Percentiles rank a stretch among this genome's conserved stretches.
Evolutionary conservation across 768 basidiomycete genomes (phyloP).

Genomic region (Pleurotus tuoliensis): DNA sequence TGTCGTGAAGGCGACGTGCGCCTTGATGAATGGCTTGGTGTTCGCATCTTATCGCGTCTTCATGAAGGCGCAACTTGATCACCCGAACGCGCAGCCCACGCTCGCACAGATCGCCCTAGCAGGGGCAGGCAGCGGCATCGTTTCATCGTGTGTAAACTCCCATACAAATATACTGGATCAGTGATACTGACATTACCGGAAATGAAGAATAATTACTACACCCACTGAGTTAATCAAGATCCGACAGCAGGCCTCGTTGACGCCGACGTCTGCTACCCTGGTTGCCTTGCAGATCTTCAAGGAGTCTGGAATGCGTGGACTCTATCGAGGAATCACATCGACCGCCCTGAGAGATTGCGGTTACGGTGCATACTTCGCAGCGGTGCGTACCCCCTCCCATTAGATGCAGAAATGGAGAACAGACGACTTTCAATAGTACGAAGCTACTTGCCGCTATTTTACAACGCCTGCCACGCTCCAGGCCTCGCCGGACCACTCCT

Average conservation of each 20-base stretch:
- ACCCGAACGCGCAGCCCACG: constrained; percentile 47
- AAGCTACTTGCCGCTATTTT: constrained; percentile 56
- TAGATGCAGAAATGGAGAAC: neutral
- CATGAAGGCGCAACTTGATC: constrained; percentile 59
- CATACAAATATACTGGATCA: constrained; percentile 2
- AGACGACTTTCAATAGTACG: constrained; percentile 39
- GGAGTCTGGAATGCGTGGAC: constrained; percentile 53
- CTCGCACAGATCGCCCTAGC: constrained; percentile 73
- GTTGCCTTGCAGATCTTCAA: constrained; percentile 56
- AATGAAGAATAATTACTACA: constrained; percentile 62
- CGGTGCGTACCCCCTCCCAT: constrained; percentile 40
- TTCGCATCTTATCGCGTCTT: constrained; percentile 84
- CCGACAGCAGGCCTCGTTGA: constrained; percentile 61
- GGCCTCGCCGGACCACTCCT: constrained; percentile 19
- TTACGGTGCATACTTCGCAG: constrained; percentile 83
- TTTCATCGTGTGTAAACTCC: constrained; percentile 62
- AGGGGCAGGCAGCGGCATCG: constrained; percentile 75
- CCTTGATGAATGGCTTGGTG: constrained; percentile 80
- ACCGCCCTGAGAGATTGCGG: constrained; percentile 78
- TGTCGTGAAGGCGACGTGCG: constrained; percentile 51
- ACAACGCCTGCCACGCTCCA: constrained; percentile 19
- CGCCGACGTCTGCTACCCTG: constrained; percentile 41
- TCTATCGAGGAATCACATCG: constrained; percentile 74
- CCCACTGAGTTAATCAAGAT: constrained; percentile 91
- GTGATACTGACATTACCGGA: neutral